A percentile compares a stretch with the other conserved stretches of the same genome.
phyloP scores from a whole-genome alignment of 1,284 basidiomycete species.

The Rhizoctonia solani region DNA sequence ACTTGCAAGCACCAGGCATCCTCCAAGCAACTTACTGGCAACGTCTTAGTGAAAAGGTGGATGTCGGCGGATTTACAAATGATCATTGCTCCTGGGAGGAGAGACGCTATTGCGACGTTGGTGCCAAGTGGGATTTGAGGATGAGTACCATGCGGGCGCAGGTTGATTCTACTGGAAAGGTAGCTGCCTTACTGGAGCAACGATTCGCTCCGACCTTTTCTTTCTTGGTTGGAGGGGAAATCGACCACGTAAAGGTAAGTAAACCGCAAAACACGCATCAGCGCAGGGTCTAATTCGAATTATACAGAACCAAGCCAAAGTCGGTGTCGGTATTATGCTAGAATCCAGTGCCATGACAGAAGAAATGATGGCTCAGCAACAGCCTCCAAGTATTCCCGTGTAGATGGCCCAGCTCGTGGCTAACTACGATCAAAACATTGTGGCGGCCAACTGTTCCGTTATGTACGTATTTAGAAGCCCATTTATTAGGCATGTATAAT shows the following conservation, averaged over 20 bases:
- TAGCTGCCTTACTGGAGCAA: conserved; percentile 94
- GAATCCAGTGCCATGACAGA: conserved; percentile 54
- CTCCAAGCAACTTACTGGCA: conserved; percentile 97
- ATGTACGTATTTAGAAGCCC: conserved; percentile 30
- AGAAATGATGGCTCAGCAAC: conserved; percentile 39
- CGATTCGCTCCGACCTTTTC: conserved; percentile 94
- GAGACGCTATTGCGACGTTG: conserved; percentile 93
- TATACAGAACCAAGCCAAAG: conserved; percentile 82
- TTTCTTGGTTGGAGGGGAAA: conserved; percentile 94
- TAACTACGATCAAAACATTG: conserved; percentile 3
- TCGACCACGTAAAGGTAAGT: conserved; percentile 94
- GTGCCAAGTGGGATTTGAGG: conserved; percentile 95
- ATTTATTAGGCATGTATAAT: conserved; percentile 33
- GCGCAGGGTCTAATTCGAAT: neutral
- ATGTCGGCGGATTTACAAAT: conserved; percentile 96
- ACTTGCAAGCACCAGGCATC: conserved; percentile 84
- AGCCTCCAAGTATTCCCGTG: conserved; percentile 24
- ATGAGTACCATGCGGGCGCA: conserved; percentile 93
- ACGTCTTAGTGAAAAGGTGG: conserved; percentile 93
- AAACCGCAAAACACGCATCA: neutral
- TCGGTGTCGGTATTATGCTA: conserved; percentile 96
- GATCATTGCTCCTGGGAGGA: conserved; percentile 73
- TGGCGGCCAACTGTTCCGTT: neutral
- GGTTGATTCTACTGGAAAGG: conserved; percentile 90
- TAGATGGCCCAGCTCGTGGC: conserved; percentile 3